These are phyloP conservation scores for Clarireedia sp. DNA, from an alignment of 2,329 filamentous ascomycete genomes.

Conservation along the genomic window DNA sequence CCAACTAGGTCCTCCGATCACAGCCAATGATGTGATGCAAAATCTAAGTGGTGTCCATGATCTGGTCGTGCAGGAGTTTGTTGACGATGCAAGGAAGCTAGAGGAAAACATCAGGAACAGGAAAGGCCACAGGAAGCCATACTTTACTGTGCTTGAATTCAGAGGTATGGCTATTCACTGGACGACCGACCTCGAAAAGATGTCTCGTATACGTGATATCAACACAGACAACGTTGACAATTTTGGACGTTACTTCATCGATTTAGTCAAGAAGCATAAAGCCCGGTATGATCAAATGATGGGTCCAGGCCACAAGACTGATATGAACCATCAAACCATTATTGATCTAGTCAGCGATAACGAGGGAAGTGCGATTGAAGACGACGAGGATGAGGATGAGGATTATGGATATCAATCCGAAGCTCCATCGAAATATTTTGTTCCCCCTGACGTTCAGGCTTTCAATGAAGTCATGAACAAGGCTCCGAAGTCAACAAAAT, in stretches of 20 bases:
- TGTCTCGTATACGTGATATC: conserved; percentile 57
- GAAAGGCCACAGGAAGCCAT: conserved; percentile 45
- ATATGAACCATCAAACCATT: conserved; percentile 34
- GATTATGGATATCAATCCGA: conserved; percentile 2
- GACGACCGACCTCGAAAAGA: conserved; percentile 52
- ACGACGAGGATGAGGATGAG: conserved; percentile 12
- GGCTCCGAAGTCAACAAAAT: neutral
- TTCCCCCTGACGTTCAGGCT: conserved; percentile 5
- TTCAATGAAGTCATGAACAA: conserved; percentile 1
- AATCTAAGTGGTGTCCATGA: conserved; percentile 52
- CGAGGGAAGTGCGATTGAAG: conserved; percentile 18
- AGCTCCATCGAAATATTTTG: neutral
- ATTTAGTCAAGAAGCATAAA: conserved; percentile 45
- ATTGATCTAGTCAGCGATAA: conserved; percentile 44
- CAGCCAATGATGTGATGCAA: conserved; percentile 44
- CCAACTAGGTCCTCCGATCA: conserved; percentile 50
- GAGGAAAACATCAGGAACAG: conserved; percentile 55
- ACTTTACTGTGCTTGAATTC: conserved; percentile 63
- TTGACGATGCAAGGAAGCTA: conserved; percentile 50
- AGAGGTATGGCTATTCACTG: conserved; percentile 66
- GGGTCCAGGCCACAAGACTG: conserved; percentile 25
- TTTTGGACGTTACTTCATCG: conserved; percentile 54
- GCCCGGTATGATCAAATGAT: conserved; percentile 44
- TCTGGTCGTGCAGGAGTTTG: conserved; percentile 57
- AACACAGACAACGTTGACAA: conserved; percentile 51